A percentile compares a stretch with the other conserved stretches of the same genome.
Conservation (phyloP, 352 stramenopile genomes). For the Globisporangium nunn region DNA sequence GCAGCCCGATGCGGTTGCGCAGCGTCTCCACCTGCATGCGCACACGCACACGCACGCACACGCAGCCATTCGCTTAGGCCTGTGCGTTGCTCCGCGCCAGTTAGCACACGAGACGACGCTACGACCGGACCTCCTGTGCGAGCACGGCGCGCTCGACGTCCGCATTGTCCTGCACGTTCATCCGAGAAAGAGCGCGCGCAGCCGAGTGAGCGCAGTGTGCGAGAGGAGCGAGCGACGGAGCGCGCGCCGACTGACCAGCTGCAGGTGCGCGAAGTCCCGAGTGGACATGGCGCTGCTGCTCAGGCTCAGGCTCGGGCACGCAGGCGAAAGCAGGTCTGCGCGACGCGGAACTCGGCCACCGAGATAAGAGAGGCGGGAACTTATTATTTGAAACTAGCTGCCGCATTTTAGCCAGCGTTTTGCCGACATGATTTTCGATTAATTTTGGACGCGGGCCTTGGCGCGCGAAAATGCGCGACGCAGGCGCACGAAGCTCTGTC, state of each 20-base stretch:
- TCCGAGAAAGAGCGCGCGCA: background rate
- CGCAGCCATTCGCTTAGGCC: no score
- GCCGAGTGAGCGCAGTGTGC: background rate
- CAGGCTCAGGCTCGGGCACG: background rate
- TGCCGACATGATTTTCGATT: no score
- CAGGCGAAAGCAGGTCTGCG: background rate
- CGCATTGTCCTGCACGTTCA: conserved; percentile 59
- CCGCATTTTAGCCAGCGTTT: no score
- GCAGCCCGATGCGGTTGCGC: conserved; percentile 60
- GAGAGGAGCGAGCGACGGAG: background rate
- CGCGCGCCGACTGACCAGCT: conserved; percentile 28
- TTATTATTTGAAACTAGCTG: no score
- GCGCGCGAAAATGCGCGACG: no score
- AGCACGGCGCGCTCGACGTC: conserved; percentile 79
- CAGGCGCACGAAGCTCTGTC: no score
- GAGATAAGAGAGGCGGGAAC: no score
- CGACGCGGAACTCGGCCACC: no score
- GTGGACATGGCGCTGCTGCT: conserved; percentile 21
- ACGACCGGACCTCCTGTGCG: conserved; percentile 47
- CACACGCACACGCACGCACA: background rate
- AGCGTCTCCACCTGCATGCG: conserved; percentile 57
- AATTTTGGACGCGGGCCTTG: no score
- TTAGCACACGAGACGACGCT: background rate
- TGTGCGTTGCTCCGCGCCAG: no score
- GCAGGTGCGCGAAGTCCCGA: conserved; percentile 73